Conservation (phyloP, 2,329 filamentous ascomycete genomes). For the Escovopsis weberi region DNA sequence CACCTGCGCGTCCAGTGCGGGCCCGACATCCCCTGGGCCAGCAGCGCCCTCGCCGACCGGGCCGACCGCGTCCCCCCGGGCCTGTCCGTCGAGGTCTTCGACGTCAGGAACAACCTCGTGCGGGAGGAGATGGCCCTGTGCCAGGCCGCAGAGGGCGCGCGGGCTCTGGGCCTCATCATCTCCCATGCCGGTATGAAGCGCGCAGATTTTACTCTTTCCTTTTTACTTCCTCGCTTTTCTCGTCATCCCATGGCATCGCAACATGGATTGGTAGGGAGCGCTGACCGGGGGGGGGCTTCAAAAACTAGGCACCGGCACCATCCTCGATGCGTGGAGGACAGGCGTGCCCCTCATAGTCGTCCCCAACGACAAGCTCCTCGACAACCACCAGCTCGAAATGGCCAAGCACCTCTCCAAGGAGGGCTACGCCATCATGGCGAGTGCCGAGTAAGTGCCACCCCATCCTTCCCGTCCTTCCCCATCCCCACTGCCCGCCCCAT, state of each 20-base stretch:
- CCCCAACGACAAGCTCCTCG: conserved; percentile 65
- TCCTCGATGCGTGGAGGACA: conserved; percentile 66
- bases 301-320: conserved; percentile 83
- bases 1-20: conserved; percentile 72
- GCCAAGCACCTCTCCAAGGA: conserved; percentile 60
- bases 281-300: too few species aligned
- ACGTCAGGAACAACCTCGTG: conserved; percentile 19
- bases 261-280: too few species aligned
- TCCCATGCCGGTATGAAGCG: conserved; percentile 78
- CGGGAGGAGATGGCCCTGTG: conserved; percentile 39
- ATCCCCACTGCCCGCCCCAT: background rate
- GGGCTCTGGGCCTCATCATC: conserved; percentile 58
- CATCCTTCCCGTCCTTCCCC: too few species aligned
- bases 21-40: conserved; percentile 35
- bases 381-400: conserved; percentile 85
- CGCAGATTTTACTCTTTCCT: too few species aligned
- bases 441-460: conserved; percentile 40
- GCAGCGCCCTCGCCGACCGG: conserved; percentile 7
- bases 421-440: conserved; percentile 62
- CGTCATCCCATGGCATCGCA: too few species aligned
- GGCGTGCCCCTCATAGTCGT: conserved; percentile 74
- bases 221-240: too few species aligned
- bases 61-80: conserved; percentile 11
- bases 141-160: conserved; percentile 29
- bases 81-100: conserved; percentile 18